A percentile compares a stretch with the other conserved stretches of the same genome.
Conservation (phyloP, 768 basidiomycete genomes). For the Sutorius australiensis region DNA sequence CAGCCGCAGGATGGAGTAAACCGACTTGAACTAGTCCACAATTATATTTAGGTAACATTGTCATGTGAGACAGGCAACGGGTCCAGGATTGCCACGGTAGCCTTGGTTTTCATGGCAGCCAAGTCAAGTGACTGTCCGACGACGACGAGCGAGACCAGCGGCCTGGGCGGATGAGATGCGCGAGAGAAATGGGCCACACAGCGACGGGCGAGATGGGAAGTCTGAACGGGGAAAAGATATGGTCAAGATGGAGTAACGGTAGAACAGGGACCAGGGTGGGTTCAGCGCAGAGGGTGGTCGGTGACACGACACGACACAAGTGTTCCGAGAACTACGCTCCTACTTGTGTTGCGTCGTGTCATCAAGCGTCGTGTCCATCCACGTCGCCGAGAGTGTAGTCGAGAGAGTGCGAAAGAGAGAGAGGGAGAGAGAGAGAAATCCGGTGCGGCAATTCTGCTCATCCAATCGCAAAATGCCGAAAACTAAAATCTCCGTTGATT, state of each 20-base stretch:
- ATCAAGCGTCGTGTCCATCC: neutral
- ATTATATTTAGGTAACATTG: too few species aligned
- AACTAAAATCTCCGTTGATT: neutral
- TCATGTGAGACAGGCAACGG: too few species aligned
- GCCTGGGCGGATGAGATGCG: neutral
- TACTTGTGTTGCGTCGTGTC: slow-evolving; percentile 30
- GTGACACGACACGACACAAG: slow-evolving; percentile 29
- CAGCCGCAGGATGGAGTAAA: neutral
- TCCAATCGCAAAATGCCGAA: slow-evolving; percentile 34
- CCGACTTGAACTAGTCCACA: slow-evolving; percentile 3
- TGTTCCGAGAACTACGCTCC: slow-evolving; percentile 48
- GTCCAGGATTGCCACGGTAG: too few species aligned
- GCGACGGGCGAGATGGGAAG: neutral
- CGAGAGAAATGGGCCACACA: neutral
- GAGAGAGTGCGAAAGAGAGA: neutral
- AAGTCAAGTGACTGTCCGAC: slow-evolving; percentile 11
- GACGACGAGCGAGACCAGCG: neutral
- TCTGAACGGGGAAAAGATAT: neutral
- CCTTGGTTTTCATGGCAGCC: too few species aligned
- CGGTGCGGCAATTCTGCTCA: slow-evolving; percentile 41
- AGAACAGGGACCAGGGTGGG: neutral
- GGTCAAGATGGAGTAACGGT: neutral
- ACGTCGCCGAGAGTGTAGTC: neutral
- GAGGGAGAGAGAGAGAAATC: neutral
- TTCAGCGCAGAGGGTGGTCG: neutral